Evolutionary conservation across 441 rosid genomes (phyloP), one percentile per base, ranked within the genome.

Genomic region (Populus hybrid): DNA sequence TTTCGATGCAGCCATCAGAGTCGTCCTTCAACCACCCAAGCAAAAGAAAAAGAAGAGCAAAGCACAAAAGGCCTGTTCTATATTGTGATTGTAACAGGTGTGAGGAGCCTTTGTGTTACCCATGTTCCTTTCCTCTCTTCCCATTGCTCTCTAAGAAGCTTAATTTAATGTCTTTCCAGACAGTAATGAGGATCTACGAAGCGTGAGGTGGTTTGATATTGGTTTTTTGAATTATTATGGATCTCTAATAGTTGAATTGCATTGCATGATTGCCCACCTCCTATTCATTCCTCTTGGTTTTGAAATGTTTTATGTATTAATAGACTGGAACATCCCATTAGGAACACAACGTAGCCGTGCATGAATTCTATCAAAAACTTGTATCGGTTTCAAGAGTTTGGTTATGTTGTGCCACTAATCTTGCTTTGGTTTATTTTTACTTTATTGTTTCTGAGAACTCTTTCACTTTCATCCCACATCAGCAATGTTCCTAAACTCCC

Each of bases 11-110:
- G 98, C 98, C 65, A 94, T 94, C 80, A 92, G 82, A 82, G 97
- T 94, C 36, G 98, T 92, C 82, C 97, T 94, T 72, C 97, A 94
- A 81, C 97, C 98, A 21, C 98, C 98, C 0, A 94, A 94, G 79
- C 90, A 90, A 76, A 90, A 90, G 90, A 96, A 93, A 82, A 96
- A 92, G 93, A 95, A 94, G 90, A 88, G 81, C 81, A 94, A 89
- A 80, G 86, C 86, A 69, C 90, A 91, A 82, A 88, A 80, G 88
- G 88, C 86, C 57, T 95, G 99, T 73, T 86, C 89, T 67, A 87
- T 95, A 82, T 86, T 95, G 91, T 95, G 89, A 85, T 84, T 79
- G 77, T 82, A 63, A 75, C 63, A 70, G 74, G 69, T 70, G 71
- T 26, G 64, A 78, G 82, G 81, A 80, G 78, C 85, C 70, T 77